These are phyloP conservation scores for Bretschneidera sinensis DNA, from an alignment of 345 rosid genomes.

Conservation along the genomic window DNA sequence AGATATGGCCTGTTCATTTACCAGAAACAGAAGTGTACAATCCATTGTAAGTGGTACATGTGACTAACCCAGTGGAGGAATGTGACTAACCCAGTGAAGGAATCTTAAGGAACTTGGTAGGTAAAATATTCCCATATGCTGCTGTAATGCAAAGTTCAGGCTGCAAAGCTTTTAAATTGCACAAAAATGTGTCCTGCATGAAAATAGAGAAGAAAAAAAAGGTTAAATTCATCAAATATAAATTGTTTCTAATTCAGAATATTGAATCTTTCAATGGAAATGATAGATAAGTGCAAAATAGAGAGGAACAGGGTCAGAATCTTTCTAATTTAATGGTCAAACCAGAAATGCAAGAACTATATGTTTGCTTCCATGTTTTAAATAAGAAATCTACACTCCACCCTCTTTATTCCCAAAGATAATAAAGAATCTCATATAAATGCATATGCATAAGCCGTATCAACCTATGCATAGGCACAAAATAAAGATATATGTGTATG, in stretches of 20 bases:
- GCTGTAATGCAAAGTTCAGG: constrained; percentile 95
- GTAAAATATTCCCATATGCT: constrained; percentile 94
- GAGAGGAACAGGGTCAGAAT: not conserved
- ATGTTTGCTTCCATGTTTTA: not conserved
- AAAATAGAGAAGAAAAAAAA: not conserved
- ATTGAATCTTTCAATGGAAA: not conserved
- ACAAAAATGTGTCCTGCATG: constrained; percentile 64
- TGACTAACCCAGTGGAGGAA: constrained; percentile 68
- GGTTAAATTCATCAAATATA: no score
- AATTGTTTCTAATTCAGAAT: no score
- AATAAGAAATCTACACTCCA: not conserved
- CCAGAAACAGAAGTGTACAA: constrained; percentile 8
- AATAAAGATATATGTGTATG: not conserved
- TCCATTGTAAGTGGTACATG: constrained; percentile 6
- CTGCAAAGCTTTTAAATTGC: constrained; percentile 61
- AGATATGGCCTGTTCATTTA: no score
- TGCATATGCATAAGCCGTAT: not conserved
- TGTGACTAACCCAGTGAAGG: constrained; percentile 80
- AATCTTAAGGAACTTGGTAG: constrained; percentile 73
- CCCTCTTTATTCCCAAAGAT: not conserved
- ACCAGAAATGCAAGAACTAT: not conserved
- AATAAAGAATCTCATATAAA: not conserved
- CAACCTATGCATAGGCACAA: not conserved
- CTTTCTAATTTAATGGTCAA: not conserved
- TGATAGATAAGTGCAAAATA: not conserved